phyloP scores from a whole-genome alignment of 495 filamentous ascomycete species.

The Chaetomium tenue region DNA sequence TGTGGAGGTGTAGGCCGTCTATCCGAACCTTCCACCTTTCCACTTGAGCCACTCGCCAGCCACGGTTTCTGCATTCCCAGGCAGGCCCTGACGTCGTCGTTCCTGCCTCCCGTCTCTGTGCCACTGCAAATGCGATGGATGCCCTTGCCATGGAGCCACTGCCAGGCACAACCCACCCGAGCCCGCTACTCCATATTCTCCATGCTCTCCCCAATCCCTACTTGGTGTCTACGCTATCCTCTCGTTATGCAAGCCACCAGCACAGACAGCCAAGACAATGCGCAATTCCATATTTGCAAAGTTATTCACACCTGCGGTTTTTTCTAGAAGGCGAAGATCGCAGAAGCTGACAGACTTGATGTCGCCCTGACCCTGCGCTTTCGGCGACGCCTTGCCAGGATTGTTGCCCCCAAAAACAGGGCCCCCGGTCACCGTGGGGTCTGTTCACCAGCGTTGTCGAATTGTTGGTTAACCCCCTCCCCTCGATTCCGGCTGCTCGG shows the following conservation, averaged over 20 bases:
- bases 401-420: neutral
- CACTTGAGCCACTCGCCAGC: neutral
- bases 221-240: no score
- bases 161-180: neutral
- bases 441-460: constrained; percentile 14
- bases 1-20: constrained; percentile 7
- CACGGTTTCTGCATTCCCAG: neutral
- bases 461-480: neutral
- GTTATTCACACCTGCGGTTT: neutral
- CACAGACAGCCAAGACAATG: constrained; percentile 17
- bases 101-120: neutral
- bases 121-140: neutral
- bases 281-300: neutral
- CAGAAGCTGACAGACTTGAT: neutral
- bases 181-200: no score
- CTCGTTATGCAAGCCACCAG: neutral
- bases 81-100: no score
- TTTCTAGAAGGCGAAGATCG: constrained; percentile 20
- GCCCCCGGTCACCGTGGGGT: neutral
- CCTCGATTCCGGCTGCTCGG: constrained; percentile 33
- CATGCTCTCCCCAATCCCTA: no score
- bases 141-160: no score
- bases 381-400: constrained; percentile 13
- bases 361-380: constrained; percentile 4
- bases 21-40: neutral